phyloP scores from a whole-genome alignment of 2,329 filamentous ascomycete species.

The Sporothrix euskadiensis region DNA sequence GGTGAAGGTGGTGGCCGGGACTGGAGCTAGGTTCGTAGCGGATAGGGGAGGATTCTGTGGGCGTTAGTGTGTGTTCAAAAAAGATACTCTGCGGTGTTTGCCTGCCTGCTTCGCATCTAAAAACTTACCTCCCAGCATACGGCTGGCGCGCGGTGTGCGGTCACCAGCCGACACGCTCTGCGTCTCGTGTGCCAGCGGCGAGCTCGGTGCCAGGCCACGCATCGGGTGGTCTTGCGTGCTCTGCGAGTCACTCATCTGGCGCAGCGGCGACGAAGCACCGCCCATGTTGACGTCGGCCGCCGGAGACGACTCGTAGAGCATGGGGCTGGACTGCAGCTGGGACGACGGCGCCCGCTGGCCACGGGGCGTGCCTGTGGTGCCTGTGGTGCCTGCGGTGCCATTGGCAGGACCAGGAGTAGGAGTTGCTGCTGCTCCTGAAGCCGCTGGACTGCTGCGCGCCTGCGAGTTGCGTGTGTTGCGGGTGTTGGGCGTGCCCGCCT shows the following conservation, averaged over 20 bases:
- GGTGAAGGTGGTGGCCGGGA: conserved; percentile 62
- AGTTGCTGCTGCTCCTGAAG: conserved; percentile 28
- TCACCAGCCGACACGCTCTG: conserved; percentile 58
- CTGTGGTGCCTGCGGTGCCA: no score
- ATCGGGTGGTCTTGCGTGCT: conserved; percentile 43
- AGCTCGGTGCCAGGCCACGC: conserved; percentile 51
- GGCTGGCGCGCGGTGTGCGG: conserved; percentile 69
- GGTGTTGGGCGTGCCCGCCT: conserved; percentile 50
- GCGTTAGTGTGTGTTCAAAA: not conserved
- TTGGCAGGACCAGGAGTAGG: not conserved
- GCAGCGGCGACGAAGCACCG: conserved; percentile 53
- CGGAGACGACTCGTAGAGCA: conserved; percentile 66
- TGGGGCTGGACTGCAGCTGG: conserved; percentile 71
- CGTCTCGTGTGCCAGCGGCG: conserved; percentile 59
- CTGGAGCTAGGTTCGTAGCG: conserved; percentile 89
- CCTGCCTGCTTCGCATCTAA: not conserved
- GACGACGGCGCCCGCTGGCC: conserved; percentile 36
- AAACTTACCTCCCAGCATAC: conserved; percentile 60
- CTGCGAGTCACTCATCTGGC: conserved; percentile 60
- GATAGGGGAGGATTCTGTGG: conserved; percentile 86
- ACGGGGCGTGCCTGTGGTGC: not conserved
- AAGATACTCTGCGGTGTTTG: not conserved
- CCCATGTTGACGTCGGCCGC: conserved; percentile 22
- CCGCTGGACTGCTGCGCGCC: conserved; percentile 39
- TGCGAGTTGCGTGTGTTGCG: conserved; percentile 39